phyloP scores from a whole-genome alignment of 2,329 filamentous ascomycete genomes.

The Lachnum nothofagi region DNA sequence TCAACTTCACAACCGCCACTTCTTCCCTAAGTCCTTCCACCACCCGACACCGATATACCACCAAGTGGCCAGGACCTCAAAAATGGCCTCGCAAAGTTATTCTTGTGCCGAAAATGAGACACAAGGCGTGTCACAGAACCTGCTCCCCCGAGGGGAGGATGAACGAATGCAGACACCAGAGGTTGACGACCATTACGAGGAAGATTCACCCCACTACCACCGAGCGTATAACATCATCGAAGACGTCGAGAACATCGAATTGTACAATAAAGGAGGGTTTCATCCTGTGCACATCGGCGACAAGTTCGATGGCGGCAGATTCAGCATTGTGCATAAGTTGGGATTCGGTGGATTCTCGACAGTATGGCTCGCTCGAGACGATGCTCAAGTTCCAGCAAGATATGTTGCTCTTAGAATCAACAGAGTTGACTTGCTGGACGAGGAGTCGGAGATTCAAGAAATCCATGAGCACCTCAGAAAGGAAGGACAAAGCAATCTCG shows the following conservation, averaged over 20 bases:
- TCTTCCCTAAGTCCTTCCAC: not conserved
- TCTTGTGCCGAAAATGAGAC: not conserved
- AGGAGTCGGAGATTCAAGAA: not conserved
- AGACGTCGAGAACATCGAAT: constrained; percentile 12
- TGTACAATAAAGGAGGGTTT: constrained; percentile 35
- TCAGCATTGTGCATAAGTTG: constrained; percentile 41
- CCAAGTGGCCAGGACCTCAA: not conserved
- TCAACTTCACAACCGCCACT: not conserved
- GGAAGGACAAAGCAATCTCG: not conserved
- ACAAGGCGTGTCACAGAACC: not conserved
- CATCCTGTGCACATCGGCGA: constrained; percentile 41
- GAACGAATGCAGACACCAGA: not conserved
- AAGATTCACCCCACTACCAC: not conserved
- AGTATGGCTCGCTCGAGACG: constrained; percentile 40
- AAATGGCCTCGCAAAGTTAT: not conserved
- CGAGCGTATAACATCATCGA: not conserved
- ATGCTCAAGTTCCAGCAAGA: not conserved
- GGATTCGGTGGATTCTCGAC: constrained; percentile 42
- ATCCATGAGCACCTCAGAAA: not conserved
- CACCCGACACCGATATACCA: not conserved
- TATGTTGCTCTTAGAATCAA: constrained; percentile 18
- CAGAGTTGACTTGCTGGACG: constrained; percentile 3
- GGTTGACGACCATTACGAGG: not conserved
- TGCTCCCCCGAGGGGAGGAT: not conserved
- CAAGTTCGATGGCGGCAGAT: constrained; percentile 37